Base-by-base conservation (phyloP, 1,139 yeast species). In the Saccharomyces hybrid region DNA sequence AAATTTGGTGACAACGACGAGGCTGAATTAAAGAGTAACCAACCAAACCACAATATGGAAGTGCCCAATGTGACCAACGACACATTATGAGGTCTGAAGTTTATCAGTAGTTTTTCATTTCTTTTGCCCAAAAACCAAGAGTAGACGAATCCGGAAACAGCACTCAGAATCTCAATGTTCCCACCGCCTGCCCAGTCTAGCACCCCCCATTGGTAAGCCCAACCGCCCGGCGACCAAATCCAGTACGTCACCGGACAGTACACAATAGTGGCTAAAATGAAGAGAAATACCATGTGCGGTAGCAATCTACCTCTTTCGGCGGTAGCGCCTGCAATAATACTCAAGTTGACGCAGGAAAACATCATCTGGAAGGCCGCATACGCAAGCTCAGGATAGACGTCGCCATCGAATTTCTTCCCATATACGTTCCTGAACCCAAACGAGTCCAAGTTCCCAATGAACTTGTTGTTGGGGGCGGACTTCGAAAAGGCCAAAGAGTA, bases 111-210 rank as follows among this genome's bases (percentile, higher is more conserved):
- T 61, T 88, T 86, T 67, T 88, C 93, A 64, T 85, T 85, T 68
- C 97, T 78, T 65, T 88, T 81, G 8, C 97, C 97, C 55, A 90
- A 76, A 56, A 88, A 89, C 57, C 84, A 82, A 14, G 95, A 84
- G 64, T 86, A 86, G 8, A 88, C 96, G 65, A 91, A 84, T 1
- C 96, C 97, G 47, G 90, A 87, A 26, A 89, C 86, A 62, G 98
- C 98, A 31, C 95, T 84, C 41, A 89, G 80, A 55, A 93, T 88
- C 71, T 93, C 98, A 47, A 93, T 97, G 1, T 97, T 96, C 0
- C 98, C 98, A 53, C 97, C 97, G 44, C 99, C 99, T 32, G 99
- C 98, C 71, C 89, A 93, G 70, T 93, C 99, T 56, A 91, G 76
- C 1, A 86, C 98, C 19, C 96, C 97, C 80, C 96, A 91, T 63